Base-by-base conservation (phyloP, 1,139 yeast genomes). In the Candida smagusa region DNA sequence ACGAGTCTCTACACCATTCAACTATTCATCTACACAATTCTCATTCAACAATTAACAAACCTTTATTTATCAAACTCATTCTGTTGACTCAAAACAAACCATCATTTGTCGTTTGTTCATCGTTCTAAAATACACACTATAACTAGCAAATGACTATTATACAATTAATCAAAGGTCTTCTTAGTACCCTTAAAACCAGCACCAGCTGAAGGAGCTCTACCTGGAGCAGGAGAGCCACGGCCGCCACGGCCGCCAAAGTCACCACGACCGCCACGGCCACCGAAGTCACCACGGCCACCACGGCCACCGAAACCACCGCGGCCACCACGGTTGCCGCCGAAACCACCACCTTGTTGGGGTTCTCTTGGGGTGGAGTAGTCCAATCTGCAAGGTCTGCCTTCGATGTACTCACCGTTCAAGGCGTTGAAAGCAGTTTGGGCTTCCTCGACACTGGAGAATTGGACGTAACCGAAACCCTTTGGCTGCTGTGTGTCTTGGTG, bases 401-500 rank as follows among this genome's bases (percentile, higher is more conserved):
- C 90, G 54, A 92, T 75, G 71, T 81, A 79, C 65, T 82, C 84
- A 61, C 97, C 97, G 63, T 87, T 86, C 66, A 90, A 69, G 42
- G 85, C 90, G 49, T 84, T 90, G 50, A 86, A 71, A 42, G 97
- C 97, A 46, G 82, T 78, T 70, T 84, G 80, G 51, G 98, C 97
- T 62, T 88, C 96, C 36, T 90, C 97, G 48, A 85, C 72, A 40
- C 83, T 74, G 30, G 84, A 74, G 63, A 79, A 90, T 73, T 92
- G 97, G 44, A 92, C 96, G 68, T 92, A 92, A 51, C 97, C 98
- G 72, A 92, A 92, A 52, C 98, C 98, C 79, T 92, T 92, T 65
- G 96, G 95, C 72, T 90, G 97, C 65, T 89, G 95, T 50, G 97
- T 89, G 67, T 90, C 97, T 59, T 96, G 97, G 71, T 90, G 95